A percentile compares a stretch with the other conserved stretches of the same genome.
phyloP scores from a whole-genome alignment of 768 basidiomycete species.

The Leccinum obscurum region DNA sequence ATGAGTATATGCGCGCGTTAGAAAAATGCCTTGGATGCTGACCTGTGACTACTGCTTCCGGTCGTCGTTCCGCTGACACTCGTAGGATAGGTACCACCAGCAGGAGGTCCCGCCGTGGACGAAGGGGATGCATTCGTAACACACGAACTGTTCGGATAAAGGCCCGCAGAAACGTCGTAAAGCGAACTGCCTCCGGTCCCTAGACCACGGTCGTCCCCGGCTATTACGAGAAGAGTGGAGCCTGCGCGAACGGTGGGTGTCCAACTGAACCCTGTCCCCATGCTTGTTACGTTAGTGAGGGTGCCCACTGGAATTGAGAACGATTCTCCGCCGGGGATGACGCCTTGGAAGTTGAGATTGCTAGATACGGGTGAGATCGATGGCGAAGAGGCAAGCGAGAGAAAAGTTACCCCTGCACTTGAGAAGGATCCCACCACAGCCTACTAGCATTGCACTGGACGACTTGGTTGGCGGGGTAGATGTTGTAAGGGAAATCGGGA shows the following conservation, averaged over 20 bases:
- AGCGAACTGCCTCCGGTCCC: slow-evolving; percentile 67
- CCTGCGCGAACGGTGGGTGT: slow-evolving; percentile 61
- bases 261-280: slow-evolving; percentile 73
- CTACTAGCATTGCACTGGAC: slow-evolving; percentile 65
- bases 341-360: slow-evolving; percentile 60
- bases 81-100: slow-evolving; percentile 72
- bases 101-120: slow-evolving; percentile 74
- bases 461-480: slow-evolving; percentile 61
- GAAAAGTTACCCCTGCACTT: slow-evolving; percentile 51
- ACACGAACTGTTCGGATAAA: slow-evolving; percentile 52
- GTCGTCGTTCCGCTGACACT: slow-evolving; percentile 37
- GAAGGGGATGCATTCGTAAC: slow-evolving; percentile 63
- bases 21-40: slow-evolving; percentile 9
- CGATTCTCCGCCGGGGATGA: slow-evolving; percentile 80
- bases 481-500: slow-evolving; percentile 59
- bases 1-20: not conserved
- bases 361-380: slow-evolving; percentile 33
- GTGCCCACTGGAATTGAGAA: slow-evolving; percentile 58
- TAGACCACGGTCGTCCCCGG: slow-evolving; percentile 63
- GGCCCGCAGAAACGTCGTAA: slow-evolving; percentile 55
- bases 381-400: not conserved
- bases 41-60: slow-evolving; percentile 27
- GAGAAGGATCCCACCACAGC: slow-evolving; percentile 60
- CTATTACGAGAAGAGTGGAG: slow-evolving; percentile 64
- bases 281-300: slow-evolving; percentile 41